phyloP scores from a whole-genome alignment of 371 early-diverging fungal genomes.

The Apophysomyces variabilis region DNA sequence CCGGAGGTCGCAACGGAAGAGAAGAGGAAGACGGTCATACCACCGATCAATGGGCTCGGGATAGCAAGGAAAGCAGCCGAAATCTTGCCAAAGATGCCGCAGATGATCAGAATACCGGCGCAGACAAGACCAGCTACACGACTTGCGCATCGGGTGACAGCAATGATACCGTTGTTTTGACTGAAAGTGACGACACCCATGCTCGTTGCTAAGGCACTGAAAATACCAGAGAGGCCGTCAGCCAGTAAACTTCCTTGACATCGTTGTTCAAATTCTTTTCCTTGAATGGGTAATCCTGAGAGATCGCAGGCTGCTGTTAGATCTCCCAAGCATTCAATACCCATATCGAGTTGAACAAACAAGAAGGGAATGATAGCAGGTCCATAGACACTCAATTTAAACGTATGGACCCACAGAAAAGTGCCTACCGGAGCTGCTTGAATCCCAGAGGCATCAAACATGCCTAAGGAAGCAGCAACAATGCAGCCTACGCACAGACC shows the following conservation, averaged over 20 bases:
- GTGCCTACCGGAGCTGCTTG: conserved; percentile 55
- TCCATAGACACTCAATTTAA: conserved; percentile 53
- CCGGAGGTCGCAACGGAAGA: conserved; percentile 64
- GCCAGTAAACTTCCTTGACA: conserved; percentile 66
- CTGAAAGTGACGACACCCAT: conserved; percentile 64
- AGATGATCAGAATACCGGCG: conserved; percentile 55
- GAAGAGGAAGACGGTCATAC: conserved; percentile 65
- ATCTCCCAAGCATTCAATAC: conserved; percentile 61
- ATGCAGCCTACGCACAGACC: conserved; percentile 61
- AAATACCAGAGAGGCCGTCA: conserved; percentile 56
- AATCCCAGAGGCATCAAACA: conserved; percentile 51
- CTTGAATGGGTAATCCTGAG: conserved; percentile 58
- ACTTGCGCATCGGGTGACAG: conserved; percentile 63
- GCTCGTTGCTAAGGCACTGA: conserved; percentile 57
- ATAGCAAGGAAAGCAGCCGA: conserved; percentile 61
- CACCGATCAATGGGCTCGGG: conserved; percentile 57
- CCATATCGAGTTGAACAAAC: conserved; percentile 56
- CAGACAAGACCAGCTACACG: conserved; percentile 60
- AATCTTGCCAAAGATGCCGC: conserved; percentile 62
- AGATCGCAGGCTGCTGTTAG: conserved; percentile 67
- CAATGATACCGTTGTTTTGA: conserved; percentile 68
- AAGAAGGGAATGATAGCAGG: conserved; percentile 64
- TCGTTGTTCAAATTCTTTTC: conserved; percentile 59
- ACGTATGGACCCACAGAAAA: conserved; percentile 64
- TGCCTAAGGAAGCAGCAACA: conserved; percentile 59